Conservation (phyloP, 2,329 filamentous ascomycete species). For the Fusarium sp. region DNA sequence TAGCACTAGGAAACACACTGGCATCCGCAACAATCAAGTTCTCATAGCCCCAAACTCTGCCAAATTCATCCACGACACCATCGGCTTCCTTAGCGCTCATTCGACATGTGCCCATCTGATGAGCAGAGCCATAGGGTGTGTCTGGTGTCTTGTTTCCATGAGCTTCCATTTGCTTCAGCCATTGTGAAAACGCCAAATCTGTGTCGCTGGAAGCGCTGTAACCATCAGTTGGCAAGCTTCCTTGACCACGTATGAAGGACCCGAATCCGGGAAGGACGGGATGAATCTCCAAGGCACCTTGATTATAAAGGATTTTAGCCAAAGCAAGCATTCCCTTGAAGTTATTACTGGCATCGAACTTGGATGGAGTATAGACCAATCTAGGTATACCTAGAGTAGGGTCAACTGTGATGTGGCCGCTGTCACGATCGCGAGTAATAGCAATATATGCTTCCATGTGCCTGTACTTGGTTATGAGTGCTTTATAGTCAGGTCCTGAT, state of each 20-base stretch:
- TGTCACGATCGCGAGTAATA: conserved; percentile 6
- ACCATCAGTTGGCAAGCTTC: neutral
- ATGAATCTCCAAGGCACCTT: conserved; percentile 2
- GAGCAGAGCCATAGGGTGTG: conserved; percentile 3
- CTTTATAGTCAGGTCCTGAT: neutral
- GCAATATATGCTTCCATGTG: conserved; percentile 8
- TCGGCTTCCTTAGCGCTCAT: conserved; percentile 7
- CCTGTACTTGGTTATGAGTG: neutral
- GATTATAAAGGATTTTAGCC: conserved; percentile 4
- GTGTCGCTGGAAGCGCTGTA: neutral
- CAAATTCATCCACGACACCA: conserved; percentile 6
- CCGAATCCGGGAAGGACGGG: neutral
- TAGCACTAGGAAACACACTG: conserved; percentile 3
- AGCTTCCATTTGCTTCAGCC: conserved; percentile 4
- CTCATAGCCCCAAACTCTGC: conserved; percentile 7
- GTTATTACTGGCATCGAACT: conserved; percentile 2
- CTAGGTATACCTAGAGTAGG: neutral
- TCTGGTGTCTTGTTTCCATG: conserved; percentile 15
- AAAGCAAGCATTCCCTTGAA: neutral
- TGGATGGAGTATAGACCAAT: neutral
- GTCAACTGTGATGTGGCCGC: neutral
- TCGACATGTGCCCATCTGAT: conserved; percentile 6
- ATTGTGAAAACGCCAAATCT: neutral
- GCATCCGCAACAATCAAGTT: conserved; percentile 1
- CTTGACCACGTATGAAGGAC: neutral